Evolutionary conservation across 225 moss, liverwort and hornwort genomes (phyloP), one percentile per base, ranked within the genome.

Genomic region (Asterella californica): DNA sequence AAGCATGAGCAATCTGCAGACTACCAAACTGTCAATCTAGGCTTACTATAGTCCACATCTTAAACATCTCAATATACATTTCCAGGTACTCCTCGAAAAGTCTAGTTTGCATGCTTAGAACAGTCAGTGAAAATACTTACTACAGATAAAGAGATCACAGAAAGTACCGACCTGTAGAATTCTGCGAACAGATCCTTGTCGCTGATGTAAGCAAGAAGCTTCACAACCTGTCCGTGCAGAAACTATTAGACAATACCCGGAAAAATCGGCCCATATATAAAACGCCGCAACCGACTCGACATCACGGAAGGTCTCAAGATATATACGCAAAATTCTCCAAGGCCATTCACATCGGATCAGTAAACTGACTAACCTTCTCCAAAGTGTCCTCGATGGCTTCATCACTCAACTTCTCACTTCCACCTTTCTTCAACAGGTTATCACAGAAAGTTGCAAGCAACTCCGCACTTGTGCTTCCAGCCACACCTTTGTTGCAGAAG

Each of bases 321-420:
- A 67, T 15, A 6, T 15, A 67, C 37, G 18, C 36, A 67, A 36
- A 15, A 36, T 67, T 36, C 34, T 18, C 2, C 36, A 36, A 67
- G 18, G 36, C 65, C 1, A 36, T 36, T 68, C 33, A 68, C 15
- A 21, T 6, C 15, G 1, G 29, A 36, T 53, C 22, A 11, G 30
- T 32, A 32, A 60, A 6, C 61, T 38, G 27, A 25, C n/a, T 48
- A 24, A 96, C 95, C 90, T 97, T 97, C 81, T 97, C 97, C 60
- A 97, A 91, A 9, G 97, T 97, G 76, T 97, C 97, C 59, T 97
- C 97, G 48, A 97, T 97, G 21, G 97, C 97, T 86, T 97, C 97
- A 81, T 97, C 97, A 61, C 97, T 97, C 78, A 97, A 83, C 89
- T 94, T 97, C 84, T 97, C 97, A 79, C 94, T 97, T 30, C 97